Base-by-base conservation (phyloP, 164 flowering plant species). In the Dillenia suffruticosa region DNA sequence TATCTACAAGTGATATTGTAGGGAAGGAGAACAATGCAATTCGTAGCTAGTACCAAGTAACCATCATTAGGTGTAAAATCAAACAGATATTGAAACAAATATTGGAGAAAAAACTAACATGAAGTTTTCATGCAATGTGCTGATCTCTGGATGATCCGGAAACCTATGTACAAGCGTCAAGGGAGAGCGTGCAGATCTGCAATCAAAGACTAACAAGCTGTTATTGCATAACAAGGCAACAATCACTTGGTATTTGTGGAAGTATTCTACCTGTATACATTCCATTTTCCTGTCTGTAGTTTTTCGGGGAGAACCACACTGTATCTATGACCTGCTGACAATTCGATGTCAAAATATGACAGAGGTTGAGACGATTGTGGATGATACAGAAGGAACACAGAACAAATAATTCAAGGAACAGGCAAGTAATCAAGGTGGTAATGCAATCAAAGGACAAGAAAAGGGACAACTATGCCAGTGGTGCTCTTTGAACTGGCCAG, bases 231-330 rank as follows among this genome's bases (percentile, higher is more conserved):
- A 32, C 40, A 6, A 45, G 47, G 1, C 17, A 58, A 52, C 52
- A 24, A n/a, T 49, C 12, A 54, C 3, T 44, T 15, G 14, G 26
- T 26, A 49, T 8, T 7, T 32, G 26, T 9, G 43, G 54, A 58
- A 48, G 16, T 5, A 32, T 10, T 58, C 44, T 55, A 90, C 98
- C 97, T 84, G 81, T 89, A 88, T 19, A 94, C 98, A 73, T 94
- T 89, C 98, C 98, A 94, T 69, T 89, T 89, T 63, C 97, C 97
- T 19, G 92, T 79, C 9, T 84, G 77, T 74, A 94, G 68, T 70
- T 90, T 89, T 77, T 94, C 98, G 22, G 98, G 98, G 72, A 94
- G 96, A 71, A 89, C 86, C 58, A 89, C 96, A 78, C 98, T 90
- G 58, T 89, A 90, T 51, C 96, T 90, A 59, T 90, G 77, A 65